Conservation (phyloP, 2,329 filamentous ascomycete species). For the Phialophora macrospora region DNA sequence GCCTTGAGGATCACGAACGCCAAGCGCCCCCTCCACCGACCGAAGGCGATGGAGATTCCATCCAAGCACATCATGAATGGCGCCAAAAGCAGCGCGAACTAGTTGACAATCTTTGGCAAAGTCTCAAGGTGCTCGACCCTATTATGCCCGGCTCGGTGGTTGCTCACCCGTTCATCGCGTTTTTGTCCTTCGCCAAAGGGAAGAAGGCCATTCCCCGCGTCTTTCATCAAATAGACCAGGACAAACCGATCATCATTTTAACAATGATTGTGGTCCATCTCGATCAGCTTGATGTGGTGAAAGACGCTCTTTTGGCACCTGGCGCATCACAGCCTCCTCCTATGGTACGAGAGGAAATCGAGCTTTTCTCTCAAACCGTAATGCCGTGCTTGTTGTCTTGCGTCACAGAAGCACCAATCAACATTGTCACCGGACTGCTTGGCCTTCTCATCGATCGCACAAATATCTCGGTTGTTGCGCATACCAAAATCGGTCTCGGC, state of each 20-base stretch:
- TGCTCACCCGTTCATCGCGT: slow-evolving; percentile 91
- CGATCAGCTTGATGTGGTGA: slow-evolving; percentile 87
- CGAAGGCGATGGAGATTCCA: slow-evolving; percentile 66
- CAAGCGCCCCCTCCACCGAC: slow-evolving; percentile 72
- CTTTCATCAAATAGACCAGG: slow-evolving; percentile 88
- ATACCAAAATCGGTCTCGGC: slow-evolving; percentile 84
- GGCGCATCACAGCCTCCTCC: slow-evolving; percentile 75
- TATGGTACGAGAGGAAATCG: slow-evolving; percentile 85
- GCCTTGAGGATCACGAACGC: slow-evolving; percentile 90
- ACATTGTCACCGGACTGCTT: slow-evolving; percentile 87
- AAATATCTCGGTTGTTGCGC: slow-evolving; percentile 81
- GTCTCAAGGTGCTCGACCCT: slow-evolving; percentile 90
- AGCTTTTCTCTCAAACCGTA: slow-evolving; percentile 84
- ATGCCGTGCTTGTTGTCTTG: slow-evolving; percentile 90
- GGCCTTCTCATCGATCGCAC: slow-evolving; percentile 80
- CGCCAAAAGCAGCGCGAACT: slow-evolving; percentile 70
- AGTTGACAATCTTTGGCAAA: slow-evolving; percentile 80
- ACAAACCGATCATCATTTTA: slow-evolving; percentile 88
- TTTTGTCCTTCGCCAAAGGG: slow-evolving; percentile 91
- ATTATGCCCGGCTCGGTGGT: slow-evolving; percentile 73
- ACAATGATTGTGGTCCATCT: slow-evolving; percentile 96
- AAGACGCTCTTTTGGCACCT: slow-evolving; percentile 73
- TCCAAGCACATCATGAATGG: slow-evolving; percentile 80
- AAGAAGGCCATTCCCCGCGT: slow-evolving; percentile 95
- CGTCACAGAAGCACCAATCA: slow-evolving; percentile 85